phyloP scores from a whole-genome alignment of 2,329 filamentous ascomycete species.

The Pseudogymnoascus sp. region DNA sequence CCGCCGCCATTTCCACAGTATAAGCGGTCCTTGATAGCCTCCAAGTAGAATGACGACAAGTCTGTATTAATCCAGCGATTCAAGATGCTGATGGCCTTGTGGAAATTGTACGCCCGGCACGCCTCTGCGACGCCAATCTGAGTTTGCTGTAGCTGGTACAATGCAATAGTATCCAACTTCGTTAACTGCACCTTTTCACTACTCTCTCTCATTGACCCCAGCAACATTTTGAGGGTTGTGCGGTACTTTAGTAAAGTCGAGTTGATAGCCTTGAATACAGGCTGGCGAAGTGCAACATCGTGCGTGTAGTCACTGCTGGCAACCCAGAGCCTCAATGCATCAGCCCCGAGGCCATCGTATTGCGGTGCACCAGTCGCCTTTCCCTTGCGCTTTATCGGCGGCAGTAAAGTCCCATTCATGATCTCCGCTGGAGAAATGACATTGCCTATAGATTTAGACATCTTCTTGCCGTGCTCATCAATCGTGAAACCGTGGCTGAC shows the following conservation, averaged over 20 bases:
- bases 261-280: slow-evolving; percentile 69
- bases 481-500: slow-evolving; percentile 94
- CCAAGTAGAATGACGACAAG: slow-evolving; percentile 88
- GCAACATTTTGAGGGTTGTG: slow-evolving; percentile 80
- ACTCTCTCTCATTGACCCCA: slow-evolving; percentile 58
- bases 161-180: slow-evolving; percentile 63
- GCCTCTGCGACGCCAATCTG: slow-evolving; percentile 56
- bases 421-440: slow-evolving; percentile 73
- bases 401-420: slow-evolving; percentile 73
- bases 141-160: slow-evolving; percentile 62
- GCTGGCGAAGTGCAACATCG: slow-evolving; percentile 74
- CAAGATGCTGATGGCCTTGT: slow-evolving; percentile 63
- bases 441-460: slow-evolving; percentile 97
- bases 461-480: slow-evolving; percentile 85
- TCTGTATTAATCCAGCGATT: slow-evolving; percentile 77
- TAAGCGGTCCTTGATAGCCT: slow-evolving; percentile 81
- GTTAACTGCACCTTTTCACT: slow-evolving; percentile 42
- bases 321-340: slow-evolving; percentile 83
- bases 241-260: slow-evolving; percentile 76
- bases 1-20: slow-evolving; percentile 73
- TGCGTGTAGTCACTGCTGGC: slow-evolving; percentile 86
- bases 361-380: slow-evolving; percentile 34
- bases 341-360: slow-evolving; percentile 70
- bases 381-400: slow-evolving; percentile 55
- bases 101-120: slow-evolving; percentile 70